Evolutionary conservation across 768 basidiomycete species (phyloP), one percentile per base, ranked within the genome.

Genomic region (Termitomyces eurrhizus): DNA sequence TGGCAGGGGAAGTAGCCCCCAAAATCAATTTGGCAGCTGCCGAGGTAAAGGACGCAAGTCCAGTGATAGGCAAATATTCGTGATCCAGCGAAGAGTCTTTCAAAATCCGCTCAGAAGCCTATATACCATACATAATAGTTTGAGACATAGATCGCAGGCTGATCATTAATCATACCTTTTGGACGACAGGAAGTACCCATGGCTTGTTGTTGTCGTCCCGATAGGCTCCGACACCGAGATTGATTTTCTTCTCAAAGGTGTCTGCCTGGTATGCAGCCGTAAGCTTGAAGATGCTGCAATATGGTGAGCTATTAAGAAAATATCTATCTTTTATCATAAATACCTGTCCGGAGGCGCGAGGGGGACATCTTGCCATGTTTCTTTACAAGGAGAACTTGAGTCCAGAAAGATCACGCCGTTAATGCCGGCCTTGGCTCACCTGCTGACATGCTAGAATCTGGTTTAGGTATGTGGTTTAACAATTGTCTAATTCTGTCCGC

Each of bases 171-270:
- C 3, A 21, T 61, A 90, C 93, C 83, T 92, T 93, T 74, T 88
- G 91, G 14, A 97, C 89, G 33, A 93, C 92, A 24, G 94, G 94
- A 32, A 97, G 83, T 29, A 96, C 85, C 92, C 93, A 97, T 14
- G 94, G 89, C 75, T 90, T 95, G 73, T 81, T 85, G 67, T 91
- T 73, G 67, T 94, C 83, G 68, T 95, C 95, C 66, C 94, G 83
- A 72, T 97, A 97, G 8, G 94, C 95, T 49, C 94, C 95, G 49
- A 95, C 94, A 42, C 94, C 93, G 26, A 97, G 81, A 73, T 96
- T 96, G 74, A 95, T 80, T 79, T 97, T 97, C 63, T 87, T 74
- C 14, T 83, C 79, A 71, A 80, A 83, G 2, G 82, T 69, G 72
- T 97, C 92, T 33, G 83, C 84, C 72, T 95, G 93, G 85, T 87